Conservation (phyloP, 2,329 filamentous ascomycete genomes). For the Ceratocystis destructans region DNA sequence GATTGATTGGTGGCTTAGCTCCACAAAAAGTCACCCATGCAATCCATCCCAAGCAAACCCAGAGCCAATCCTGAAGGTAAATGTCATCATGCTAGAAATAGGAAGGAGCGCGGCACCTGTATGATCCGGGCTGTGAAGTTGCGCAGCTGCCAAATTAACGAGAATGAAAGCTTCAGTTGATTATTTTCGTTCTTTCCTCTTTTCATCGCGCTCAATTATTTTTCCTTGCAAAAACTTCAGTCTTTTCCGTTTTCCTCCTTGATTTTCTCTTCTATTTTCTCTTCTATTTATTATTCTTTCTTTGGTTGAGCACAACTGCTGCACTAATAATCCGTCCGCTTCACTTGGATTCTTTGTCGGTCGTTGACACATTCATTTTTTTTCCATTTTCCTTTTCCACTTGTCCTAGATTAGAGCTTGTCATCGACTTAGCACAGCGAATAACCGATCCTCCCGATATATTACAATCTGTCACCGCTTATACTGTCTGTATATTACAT, state of each 20-base stretch:
- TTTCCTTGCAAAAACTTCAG: background rate
- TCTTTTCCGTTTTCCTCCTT: background rate
- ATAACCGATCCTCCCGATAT: background rate
- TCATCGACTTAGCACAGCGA: background rate
- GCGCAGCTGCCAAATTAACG: slow-evolving; percentile 1
- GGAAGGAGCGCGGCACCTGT: background rate
- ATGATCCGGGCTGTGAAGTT: background rate
- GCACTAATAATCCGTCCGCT: background rate
- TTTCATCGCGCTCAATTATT: background rate
- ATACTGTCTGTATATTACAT: background rate
- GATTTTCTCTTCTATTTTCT: background rate
- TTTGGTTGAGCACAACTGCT: background rate
- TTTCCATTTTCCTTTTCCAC: background rate
- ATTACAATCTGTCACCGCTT: background rate
- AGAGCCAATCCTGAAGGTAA: background rate
- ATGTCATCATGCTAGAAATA: slow-evolving; percentile 1
- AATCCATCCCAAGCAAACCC: background rate
- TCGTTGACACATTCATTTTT: background rate
- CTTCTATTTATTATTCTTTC: background rate
- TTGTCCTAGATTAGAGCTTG: background rate
- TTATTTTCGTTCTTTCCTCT: background rate
- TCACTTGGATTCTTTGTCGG: background rate
- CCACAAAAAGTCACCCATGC: background rate
- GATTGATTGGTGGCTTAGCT: background rate
- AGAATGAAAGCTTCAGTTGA: background rate